Evolutionary conservation across 805 yeast species (phyloP), one percentile per base, ranked within the genome.

Genomic region (Saturnispora serradocipensis): DNA sequence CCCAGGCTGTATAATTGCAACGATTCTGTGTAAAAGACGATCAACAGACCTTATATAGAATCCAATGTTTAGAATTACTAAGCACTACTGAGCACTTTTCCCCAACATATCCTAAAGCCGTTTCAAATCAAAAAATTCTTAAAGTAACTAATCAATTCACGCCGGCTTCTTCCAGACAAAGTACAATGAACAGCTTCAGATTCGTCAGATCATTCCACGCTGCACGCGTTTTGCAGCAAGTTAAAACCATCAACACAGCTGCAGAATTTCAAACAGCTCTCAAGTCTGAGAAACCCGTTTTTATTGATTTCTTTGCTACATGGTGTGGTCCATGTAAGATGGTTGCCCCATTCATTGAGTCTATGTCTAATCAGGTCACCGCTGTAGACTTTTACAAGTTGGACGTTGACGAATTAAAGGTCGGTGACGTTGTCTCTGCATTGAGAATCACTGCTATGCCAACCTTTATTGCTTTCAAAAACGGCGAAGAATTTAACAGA

Each of bases 321-420:
- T 83, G 88, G 88, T 83, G 88, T 66, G 87, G 84, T 7, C 88
- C 88, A n/a, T 83, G 88, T 60, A 81, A 78, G 59, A 84, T 84
- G n/a, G 75, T 83, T 59, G 73, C 83, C 3, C 88, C 88, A 15
- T 64, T 77, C 20, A 63, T 81, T 44, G 75, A 70, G 44, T 64
- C 65, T 38, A 63, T 72, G 54, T 69, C 75, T 25, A 74, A 75
- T 20, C 69, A 71, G 51, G 70, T 73, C 52, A 63, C 67, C 8
- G 74, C 73, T 52, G 86, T 81, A 1, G 74, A 73, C 50, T 86
- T 85, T 59, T 78, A 76, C 58, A 81, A 85, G 61, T 81, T 84
- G 34, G 89, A 86, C 58, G 88, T 85, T 45, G 93, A 85, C 63
- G 71, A 73, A 39, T 75, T 76, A 28, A 70, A 67, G 16, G 44